Evolutionary conservation across 1,284 basidiomycete species (phyloP), one percentile per base, ranked within the genome.

Genomic region (Leccinum pallidistipes): DNA sequence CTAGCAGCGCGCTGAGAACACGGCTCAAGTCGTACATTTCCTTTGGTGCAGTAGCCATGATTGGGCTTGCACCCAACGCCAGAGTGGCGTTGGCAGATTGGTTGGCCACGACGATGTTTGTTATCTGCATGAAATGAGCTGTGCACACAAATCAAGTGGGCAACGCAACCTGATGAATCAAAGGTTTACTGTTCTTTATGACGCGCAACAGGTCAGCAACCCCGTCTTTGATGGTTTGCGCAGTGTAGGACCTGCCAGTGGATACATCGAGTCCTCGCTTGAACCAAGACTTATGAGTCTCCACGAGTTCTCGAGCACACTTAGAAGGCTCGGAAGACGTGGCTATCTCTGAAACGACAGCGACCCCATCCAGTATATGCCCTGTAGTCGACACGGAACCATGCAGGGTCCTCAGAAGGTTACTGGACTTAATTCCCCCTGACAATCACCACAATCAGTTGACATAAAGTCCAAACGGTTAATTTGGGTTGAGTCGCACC

Each of bases 51-150:
- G 90, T 90, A 5, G 94, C 91, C 95, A 98, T 98, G 73, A 98
- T 97, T 1, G 96, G 96, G 58, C 92, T 95, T 12, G 89, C 94
- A 36, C 92, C 91, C 5, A 98, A 75, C 0, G 95, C 94, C 9
- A 98, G 82, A 0, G 95, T 96, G 2, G 92, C 85, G 74, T 98
- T 98, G 18, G 95, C 95, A 2, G 91, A 94, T 78, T 97, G 93
- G 36, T 89, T 95, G 21, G 90, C 88, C 29, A 95, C 94, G 36
- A 98, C 95, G 57, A 84, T 88, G 70, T 97, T 97, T 2, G 95
- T 97, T 67, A 97, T 94, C 89, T 96, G 68, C 7, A 8, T 29
- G 38, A 62, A 65, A 29, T 68, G 61, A 67, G 64, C 2, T 1
- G 6, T 16, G 61, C 1, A 14, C 32, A 55, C n/a, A 21, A 45